Conservation (phyloP, 768 basidiomycete genomes). For the Kwoniella botswanensis region DNA sequence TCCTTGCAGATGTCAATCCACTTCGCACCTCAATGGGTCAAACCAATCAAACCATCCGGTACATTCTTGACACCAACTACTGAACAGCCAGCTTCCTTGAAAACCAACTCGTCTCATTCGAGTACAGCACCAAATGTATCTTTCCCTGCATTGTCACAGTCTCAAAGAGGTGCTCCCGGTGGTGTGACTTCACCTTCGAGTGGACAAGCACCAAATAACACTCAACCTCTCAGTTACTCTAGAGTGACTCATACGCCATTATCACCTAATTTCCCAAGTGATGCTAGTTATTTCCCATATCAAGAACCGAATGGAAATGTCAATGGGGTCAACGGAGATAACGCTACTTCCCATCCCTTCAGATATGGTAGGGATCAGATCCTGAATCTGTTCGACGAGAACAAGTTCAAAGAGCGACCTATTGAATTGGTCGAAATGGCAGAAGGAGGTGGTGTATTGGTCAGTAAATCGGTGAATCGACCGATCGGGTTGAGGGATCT, state of each 20-base stretch:
- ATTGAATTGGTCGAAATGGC: conserved; percentile 73
- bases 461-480: conserved; percentile 71
- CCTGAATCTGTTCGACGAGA: conserved; percentile 59
- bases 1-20: conserved; percentile 55
- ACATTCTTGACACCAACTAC: conserved; percentile 32
- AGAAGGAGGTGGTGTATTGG: conserved; percentile 42
- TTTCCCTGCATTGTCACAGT: conserved; percentile 38
- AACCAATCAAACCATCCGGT: conserved; percentile 54
- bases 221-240: conserved; percentile 43
- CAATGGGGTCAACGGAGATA: conserved; percentile 7
- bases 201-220: conserved; percentile 14
- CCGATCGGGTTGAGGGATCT: conserved; percentile 79
- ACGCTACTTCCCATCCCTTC: conserved; percentile 43
- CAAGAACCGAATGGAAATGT: conserved; percentile 34
- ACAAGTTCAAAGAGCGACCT: conserved; percentile 68
- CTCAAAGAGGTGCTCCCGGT: conserved; percentile 5
- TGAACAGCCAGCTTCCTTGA: conserved; percentile 26
- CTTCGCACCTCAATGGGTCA: conserved; percentile 58
- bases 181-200: conserved; percentile 30
- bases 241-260: conserved; percentile 45
- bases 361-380: conserved; percentile 54
- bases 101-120: background rate
- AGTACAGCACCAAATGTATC: conserved; percentile 23
- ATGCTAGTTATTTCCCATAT: conserved; percentile 43
- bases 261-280: conserved; percentile 41